phyloP scores from a whole-genome alignment of 371 early-diverging fungal genomes.

The Dinochytrium kinnereticum region DNA sequence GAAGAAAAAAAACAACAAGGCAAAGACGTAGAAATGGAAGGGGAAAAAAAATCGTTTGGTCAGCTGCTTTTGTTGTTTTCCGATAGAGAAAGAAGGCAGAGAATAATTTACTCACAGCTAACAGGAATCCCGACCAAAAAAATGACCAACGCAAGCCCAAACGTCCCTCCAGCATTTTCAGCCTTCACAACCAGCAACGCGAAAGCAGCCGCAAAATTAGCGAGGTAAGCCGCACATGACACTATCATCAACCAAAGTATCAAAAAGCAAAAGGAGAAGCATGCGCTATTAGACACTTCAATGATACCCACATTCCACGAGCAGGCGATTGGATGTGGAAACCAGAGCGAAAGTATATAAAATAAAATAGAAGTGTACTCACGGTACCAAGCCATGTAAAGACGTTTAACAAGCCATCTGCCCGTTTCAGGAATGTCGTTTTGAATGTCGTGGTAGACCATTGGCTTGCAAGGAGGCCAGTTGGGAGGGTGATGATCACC shows the following conservation, averaged over 20 bases:
- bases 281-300: no score
- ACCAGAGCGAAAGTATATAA: no score
- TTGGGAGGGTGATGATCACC: constrained; percentile 38
- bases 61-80: no score
- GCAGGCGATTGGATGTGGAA: no score
- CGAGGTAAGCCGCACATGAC: constrained; percentile 20
- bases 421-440: constrained; percentile 45
- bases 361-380: no score
- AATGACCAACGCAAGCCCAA: constrained; percentile 43
- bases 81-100: no score
- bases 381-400: constrained; percentile 38
- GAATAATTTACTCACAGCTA: constrained; percentile 17
- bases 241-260: background rate
- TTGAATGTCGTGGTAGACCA: constrained; percentile 42
- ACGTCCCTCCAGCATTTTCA: constrained; percentile 31
- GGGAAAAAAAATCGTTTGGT: no score
- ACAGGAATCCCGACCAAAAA: constrained; percentile 43
- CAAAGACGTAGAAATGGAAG: no score
- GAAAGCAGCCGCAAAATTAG: constrained; percentile 42
- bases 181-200: constrained; percentile 26
- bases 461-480: constrained; percentile 43
- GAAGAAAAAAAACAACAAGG: constrained; percentile 4
- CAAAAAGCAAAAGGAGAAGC: no score
- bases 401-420: constrained; percentile 43
- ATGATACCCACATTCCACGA: no score